These are phyloP conservation scores for Talaromyces stipitatus DNA, from an alignment of 495 filamentous ascomycete genomes.

Conservation along the genomic window DNA sequence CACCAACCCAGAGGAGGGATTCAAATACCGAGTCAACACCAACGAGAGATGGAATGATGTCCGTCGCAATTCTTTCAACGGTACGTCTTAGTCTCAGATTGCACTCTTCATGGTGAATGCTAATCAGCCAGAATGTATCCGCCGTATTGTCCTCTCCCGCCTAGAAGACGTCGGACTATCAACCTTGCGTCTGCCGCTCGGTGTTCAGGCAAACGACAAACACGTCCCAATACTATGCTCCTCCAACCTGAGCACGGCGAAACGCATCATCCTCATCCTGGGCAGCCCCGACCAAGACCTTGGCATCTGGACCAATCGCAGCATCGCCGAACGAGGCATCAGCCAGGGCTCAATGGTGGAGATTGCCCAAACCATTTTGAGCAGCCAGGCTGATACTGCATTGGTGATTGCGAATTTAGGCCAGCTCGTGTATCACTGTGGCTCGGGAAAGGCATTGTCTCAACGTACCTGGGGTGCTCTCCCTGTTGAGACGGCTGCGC, in stretches of 20 bases:
- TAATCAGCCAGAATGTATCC: conserved; percentile 48
- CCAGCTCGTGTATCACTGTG: conserved; percentile 60
- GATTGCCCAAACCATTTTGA: conserved; percentile 47
- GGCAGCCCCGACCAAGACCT: conserved; percentile 64
- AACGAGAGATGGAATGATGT: conserved; percentile 65
- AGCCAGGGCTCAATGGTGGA: conserved; percentile 57
- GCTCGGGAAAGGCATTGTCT: conserved; percentile 46
- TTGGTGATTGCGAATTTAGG: conserved; percentile 68
- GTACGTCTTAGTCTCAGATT: conserved; percentile 25
- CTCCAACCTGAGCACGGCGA: conserved; percentile 43
- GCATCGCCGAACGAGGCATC: conserved; percentile 51
- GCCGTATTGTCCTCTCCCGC: conserved; percentile 50
- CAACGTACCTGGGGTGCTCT: conserved; percentile 40
- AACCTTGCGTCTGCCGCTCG: conserved; percentile 52
- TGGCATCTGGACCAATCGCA: conserved; percentile 65
- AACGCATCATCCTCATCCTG: conserved; percentile 66
- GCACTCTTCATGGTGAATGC: background rate
- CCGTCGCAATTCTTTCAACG: conserved; percentile 62
- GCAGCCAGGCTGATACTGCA: conserved; percentile 18
- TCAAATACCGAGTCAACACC: conserved; percentile 63
- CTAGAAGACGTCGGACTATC: conserved; percentile 49
- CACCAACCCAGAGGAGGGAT: conserved; percentile 55
- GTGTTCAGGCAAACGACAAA: conserved; percentile 33
- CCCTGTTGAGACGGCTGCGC: conserved; percentile 49
- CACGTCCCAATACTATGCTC: conserved; percentile 64